Conservation (phyloP, 164 flowering plant genomes). For the Protea cynaroides region DNA sequence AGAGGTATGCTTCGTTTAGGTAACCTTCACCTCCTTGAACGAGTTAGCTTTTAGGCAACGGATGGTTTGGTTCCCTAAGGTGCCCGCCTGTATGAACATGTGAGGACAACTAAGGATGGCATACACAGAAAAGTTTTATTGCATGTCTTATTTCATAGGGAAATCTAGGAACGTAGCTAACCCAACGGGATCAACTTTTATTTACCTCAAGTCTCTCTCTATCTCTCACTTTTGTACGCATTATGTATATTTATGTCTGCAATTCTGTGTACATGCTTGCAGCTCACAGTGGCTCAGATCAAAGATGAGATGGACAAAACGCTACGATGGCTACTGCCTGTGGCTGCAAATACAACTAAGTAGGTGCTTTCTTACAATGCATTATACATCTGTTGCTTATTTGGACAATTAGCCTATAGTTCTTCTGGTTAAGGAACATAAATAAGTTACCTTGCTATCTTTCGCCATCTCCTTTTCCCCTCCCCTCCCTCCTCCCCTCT, state of each 20-base stretch:
- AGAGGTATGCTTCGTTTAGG: slow-evolving; percentile 32
- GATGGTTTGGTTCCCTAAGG: neutral
- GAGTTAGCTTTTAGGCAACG: neutral
- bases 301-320: slow-evolving; percentile 77
- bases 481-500: neutral
- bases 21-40: neutral
- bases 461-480: neutral
- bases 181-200: neutral
- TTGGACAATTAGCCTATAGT: too few relatives aligned
- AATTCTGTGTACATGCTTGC: slow-evolving; percentile 14
- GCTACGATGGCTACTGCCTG: slow-evolving; percentile 70
- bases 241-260: neutral
- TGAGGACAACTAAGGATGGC: too few relatives aligned
- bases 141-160: neutral
- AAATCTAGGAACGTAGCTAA: neutral
- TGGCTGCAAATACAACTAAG: slow-evolving; percentile 75
- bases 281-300: slow-evolving; percentile 49
- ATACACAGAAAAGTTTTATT: too few relatives aligned
- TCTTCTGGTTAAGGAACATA: neutral
- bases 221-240: too few relatives aligned
- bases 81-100: neutral
- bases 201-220: neutral
- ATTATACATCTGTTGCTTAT: neutral
- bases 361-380: slow-evolving; percentile 16
- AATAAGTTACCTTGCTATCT: too few relatives aligned